Conservation (phyloP, 306 rosid genomes). For the Phaseolus lunatus region DNA sequence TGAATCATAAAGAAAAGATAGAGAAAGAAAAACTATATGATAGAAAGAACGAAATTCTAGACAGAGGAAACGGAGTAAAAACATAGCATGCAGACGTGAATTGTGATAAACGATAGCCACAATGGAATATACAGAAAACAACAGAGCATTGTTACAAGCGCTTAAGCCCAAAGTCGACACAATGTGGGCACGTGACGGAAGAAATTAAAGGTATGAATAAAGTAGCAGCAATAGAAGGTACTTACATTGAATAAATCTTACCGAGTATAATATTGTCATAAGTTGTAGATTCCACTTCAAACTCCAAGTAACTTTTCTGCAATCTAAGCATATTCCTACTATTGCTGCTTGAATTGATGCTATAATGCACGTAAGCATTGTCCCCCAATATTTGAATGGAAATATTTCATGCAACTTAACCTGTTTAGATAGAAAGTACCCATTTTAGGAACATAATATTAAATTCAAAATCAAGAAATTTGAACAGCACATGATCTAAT, state of each 20-base stretch:
- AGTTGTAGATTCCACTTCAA: constrained; percentile 68
- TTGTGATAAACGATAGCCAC: too few species aligned
- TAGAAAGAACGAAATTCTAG: too few species aligned
- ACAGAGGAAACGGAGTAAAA: too few species aligned
- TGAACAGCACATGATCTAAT: too few species aligned
- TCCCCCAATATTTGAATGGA: constrained; percentile 64
- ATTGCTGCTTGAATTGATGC: constrained; percentile 63
- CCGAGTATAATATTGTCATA: constrained; percentile 73
- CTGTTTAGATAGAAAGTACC: constrained; percentile 43
- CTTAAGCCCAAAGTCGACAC: too few species aligned
- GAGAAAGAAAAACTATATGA: too few species aligned
- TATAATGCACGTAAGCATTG: constrained; percentile 64
- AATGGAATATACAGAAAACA: too few species aligned
- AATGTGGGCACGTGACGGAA: too few species aligned
- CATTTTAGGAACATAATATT: not conserved
- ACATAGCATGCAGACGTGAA: too few species aligned
- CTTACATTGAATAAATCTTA: not conserved
- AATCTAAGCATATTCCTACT: constrained; percentile 58
- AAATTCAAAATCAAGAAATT: not conserved
- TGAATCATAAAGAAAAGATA: too few species aligned
- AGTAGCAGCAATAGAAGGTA: not conserved
- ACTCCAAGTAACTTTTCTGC: constrained; percentile 54
- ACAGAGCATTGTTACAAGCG: too few species aligned
- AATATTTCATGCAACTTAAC: constrained; percentile 55
- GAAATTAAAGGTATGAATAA: too few species aligned